These are phyloP conservation scores for Acephala macrosclerotiorum DNA, from an alignment of 2,329 filamentous ascomycete species.

Conservation along the genomic window DNA sequence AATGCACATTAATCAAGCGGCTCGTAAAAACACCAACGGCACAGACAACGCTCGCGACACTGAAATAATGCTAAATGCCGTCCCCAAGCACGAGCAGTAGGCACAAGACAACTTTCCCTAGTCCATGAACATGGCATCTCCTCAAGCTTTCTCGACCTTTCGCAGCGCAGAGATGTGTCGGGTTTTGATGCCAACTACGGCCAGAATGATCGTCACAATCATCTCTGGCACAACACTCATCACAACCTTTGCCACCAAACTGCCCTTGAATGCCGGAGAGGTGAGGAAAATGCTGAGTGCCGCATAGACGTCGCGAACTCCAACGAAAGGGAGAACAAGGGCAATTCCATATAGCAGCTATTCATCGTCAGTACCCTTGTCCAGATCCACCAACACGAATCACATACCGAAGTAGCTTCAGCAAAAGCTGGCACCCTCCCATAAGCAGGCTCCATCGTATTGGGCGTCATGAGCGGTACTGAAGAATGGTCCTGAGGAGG, in stretches of 20 bases:
- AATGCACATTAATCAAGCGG: too few species aligned
- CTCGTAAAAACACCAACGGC: too few species aligned
- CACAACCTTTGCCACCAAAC: conserved; percentile 5
- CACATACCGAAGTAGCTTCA: not conserved
- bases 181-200: conserved; percentile 2
- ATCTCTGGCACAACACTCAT: conserved; percentile 12
- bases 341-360: conserved; percentile 10
- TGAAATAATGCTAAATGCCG: too few species aligned
- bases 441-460: not conserved
- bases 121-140: not conserved
- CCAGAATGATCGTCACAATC: conserved; percentile 2
- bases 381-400: not conserved
- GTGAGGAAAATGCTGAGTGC: conserved; percentile 12
- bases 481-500: not conserved
- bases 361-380: not conserved
- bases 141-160: conserved; percentile 7
- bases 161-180: not conserved
- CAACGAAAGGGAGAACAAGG: not conserved
- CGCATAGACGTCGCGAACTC: conserved; percentile 10
- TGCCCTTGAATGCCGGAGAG: conserved; percentile 6
- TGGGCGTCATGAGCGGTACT: not conserved
- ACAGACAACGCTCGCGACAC: too few species aligned
- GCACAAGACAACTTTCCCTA: too few species aligned
- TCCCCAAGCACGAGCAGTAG: too few species aligned
- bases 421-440: not conserved